These are phyloP conservation scores for Sapria himalayana DNA, from an alignment of 345 rosid genomes.

Conservation along the genomic window DNA sequence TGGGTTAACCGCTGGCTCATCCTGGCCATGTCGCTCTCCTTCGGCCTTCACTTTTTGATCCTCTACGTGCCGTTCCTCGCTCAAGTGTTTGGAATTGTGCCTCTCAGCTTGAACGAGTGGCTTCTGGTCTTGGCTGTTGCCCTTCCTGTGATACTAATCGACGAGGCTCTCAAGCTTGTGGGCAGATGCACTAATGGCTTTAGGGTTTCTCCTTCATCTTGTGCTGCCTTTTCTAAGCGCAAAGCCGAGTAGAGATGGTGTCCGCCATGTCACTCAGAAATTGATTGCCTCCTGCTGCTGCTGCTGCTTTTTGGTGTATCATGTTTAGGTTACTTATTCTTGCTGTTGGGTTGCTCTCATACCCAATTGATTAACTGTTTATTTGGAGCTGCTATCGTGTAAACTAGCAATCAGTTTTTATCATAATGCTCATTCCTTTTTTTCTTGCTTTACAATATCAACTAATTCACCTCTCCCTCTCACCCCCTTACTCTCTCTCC, in stretches of 20 bases:
- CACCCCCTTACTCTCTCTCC: conserved; percentile 5
- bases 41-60: conserved; percentile 69
- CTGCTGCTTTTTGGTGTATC: too few species aligned
- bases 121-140: conserved; percentile 60
- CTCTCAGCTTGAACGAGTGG: conserved; percentile 76
- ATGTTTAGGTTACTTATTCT: too few species aligned
- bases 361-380: too few species aligned
- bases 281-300: too few species aligned
- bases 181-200: conserved; percentile 42
- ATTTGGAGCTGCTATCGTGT: too few species aligned
- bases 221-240: conserved; percentile 23
- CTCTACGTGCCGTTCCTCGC: conserved; percentile 79
- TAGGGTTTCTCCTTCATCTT: conserved; percentile 15
- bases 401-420: too few species aligned
- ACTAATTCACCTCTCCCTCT: background rate
- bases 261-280: too few species aligned
- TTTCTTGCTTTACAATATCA: too few species aligned
- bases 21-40: conserved; percentile 62
- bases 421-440: too few species aligned
- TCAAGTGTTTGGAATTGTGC: conserved; percentile 60
- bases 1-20: conserved; percentile 90
- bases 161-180: conserved; percentile 56
- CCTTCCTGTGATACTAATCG: conserved; percentile 68
- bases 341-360: too few species aligned
- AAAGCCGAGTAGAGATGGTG: conserved; percentile 27